Evolutionary conservation across 2,329 filamentous ascomycete species (phyloP).

Genomic region (Cryphonectria japonica): DNA sequence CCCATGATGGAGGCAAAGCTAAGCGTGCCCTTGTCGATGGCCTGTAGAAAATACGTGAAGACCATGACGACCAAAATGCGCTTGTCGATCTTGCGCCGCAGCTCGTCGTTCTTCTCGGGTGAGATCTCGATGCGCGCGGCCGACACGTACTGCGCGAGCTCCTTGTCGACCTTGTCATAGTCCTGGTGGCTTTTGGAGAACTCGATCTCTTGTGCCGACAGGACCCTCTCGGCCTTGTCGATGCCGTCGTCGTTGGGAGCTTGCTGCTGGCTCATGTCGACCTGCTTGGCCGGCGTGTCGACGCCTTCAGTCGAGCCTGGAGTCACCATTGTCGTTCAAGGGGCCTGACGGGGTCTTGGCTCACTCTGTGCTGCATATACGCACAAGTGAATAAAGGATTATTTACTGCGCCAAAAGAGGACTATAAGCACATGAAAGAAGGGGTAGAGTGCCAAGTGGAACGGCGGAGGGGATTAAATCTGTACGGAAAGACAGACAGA

Average conservation of each 20-base stretch:
- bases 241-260: slow-evolving; percentile 6
- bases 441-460: background rate
- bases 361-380: background rate
- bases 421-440: background rate
- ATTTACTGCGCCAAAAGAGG: background rate
- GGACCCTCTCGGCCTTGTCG: slow-evolving; percentile 25
- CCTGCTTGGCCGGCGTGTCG: background rate
- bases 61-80: slow-evolving; percentile 74
- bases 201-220: slow-evolving; percentile 40
- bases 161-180: slow-evolving; percentile 61
- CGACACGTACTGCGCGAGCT: slow-evolving; percentile 71
- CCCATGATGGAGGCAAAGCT: slow-evolving; percentile 69
- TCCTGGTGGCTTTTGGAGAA: slow-evolving; percentile 51
- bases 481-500: background rate
- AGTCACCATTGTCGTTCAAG: background rate
- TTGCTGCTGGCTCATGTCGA: background rate
- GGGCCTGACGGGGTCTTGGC: background rate
- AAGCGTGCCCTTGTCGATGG: slow-evolving; percentile 69
- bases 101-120: slow-evolving; percentile 60
- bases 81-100: slow-evolving; percentile 68
- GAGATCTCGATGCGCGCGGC: slow-evolving; percentile 60
- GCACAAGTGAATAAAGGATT: background rate
- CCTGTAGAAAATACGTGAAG: slow-evolving; percentile 72
- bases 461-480: background rate
- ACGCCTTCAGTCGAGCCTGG: slow-evolving; percentile 3